Percentiles rank a stretch among this genome's conserved stretches.
Evolutionary conservation across 257 asterid genomes (phyloP).

Genomic region (Verbena officinalis): DNA sequence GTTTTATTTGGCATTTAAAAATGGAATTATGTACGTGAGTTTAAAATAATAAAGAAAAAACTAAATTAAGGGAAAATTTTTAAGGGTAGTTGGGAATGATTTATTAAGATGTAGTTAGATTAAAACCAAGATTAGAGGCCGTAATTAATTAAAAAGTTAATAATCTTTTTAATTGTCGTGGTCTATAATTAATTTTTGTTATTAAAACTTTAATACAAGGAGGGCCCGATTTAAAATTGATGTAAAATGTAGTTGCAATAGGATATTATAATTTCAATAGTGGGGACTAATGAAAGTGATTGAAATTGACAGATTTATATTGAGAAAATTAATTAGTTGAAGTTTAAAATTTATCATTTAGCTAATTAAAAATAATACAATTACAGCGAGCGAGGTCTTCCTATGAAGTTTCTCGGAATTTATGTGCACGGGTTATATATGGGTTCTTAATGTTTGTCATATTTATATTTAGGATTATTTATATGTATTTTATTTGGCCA

Average conservation of each 20-base stretch:
- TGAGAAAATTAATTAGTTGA: neutral
- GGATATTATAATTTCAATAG: slow-evolving; percentile 20
- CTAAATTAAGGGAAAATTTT: neutral
- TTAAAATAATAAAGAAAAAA: too few relatives aligned
- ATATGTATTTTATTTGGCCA: too few relatives aligned
- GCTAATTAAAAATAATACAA: slow-evolving; percentile 12
- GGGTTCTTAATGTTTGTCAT: too few relatives aligned
- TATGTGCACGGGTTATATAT: neutral
- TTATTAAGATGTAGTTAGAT: neutral
- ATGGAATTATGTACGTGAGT: too few relatives aligned
- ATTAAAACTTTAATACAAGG: slow-evolving; percentile 11
- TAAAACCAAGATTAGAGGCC: slow-evolving; percentile 21
- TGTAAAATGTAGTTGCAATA: slow-evolving; percentile 10
- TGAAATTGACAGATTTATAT: slow-evolving; percentile 3
- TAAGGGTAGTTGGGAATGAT: slow-evolving; percentile 29
- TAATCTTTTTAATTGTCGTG: neutral
- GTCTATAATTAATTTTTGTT: slow-evolving; percentile 18
- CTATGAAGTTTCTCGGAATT: slow-evolving; percentile 13
- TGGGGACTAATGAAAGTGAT: slow-evolving; percentile 18
- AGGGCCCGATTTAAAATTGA: slow-evolving; percentile 23
- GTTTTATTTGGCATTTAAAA: too few relatives aligned
- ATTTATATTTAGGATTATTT: too few relatives aligned
- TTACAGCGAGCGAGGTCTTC: neutral
- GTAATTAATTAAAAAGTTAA: slow-evolving; percentile 3
- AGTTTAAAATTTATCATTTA: neutral